Base-by-base conservation (phyloP, 805 yeast species). In the Saccharomycopsis malanga region DNA sequence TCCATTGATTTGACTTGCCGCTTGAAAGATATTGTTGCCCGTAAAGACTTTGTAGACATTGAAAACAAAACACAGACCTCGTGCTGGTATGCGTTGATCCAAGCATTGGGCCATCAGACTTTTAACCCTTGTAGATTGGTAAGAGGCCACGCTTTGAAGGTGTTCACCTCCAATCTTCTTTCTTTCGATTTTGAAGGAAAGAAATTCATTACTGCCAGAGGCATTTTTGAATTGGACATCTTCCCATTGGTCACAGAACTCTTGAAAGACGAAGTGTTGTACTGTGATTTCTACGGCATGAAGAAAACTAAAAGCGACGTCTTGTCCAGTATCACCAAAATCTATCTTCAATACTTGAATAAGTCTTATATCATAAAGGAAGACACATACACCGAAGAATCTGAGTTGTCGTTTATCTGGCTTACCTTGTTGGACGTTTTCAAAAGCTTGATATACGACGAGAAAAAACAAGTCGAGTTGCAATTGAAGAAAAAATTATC, bases 71-170 rank as follows among this genome's bases (percentile, higher is more conserved):
- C 34, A 46, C 46, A 54, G 59, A 1, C 63, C 63, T 38, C 69
- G 63, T 35, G 71, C 66, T 51, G 61, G 39, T 61, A 67, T 54
- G 83, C 95, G 1, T 68, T 86, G 51, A 70, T 84, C 24, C 91
- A 87, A 59, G 94, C 94, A 0, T 69, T 88, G 45, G 87, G 93
- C 0, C 91, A 84, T 57, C 96, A 89, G 61, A 85, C 96, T 60
- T 74, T 83, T 60, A 88, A 88, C 57, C 95, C 96, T 17, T 86
- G 95, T 60, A 69, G 86, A 23, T 88, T 85, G 58, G 68, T 88
- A 9, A 69, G 95, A 34, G 63, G 73, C 0, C 76, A 72, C 61
- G 89, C 95, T 0, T 63, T 87, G 36, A 70, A 71, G 18, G 62
- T 76, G 0, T 70, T 89, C 44, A 84, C 83, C 50, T 64, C 69